phyloP scores from a whole-genome alignment of 2,329 filamentous ascomycete genomes.

The Dactylellina sp. region DNA sequence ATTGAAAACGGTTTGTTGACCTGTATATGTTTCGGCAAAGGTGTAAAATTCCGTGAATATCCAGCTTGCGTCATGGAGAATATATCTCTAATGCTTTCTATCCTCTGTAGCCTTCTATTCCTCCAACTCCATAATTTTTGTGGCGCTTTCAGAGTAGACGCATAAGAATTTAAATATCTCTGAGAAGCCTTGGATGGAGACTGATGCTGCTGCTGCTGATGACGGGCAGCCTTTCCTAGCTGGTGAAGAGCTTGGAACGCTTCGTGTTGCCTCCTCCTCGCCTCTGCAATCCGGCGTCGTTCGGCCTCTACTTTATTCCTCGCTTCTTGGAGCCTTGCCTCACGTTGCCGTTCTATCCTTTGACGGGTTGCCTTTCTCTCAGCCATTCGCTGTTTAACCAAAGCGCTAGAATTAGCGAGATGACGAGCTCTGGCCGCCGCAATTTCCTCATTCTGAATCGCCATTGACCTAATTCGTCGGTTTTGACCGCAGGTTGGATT shows the following conservation, averaged over 20 bases:
- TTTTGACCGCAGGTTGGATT: neutral
- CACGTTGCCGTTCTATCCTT: conserved; percentile 30
- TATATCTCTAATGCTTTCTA: conserved; percentile 31
- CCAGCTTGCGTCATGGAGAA: conserved; percentile 36
- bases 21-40: conserved; percentile 31
- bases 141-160: conserved; percentile 3
- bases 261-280: conserved; percentile 35
- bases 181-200: conserved; percentile 10
- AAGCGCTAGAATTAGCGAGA: conserved; percentile 15
- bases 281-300: conserved; percentile 29
- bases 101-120: conserved; percentile 22
- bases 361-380: conserved; percentile 25
- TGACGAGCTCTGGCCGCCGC: conserved; percentile 32
- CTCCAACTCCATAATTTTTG: conserved; percentile 43
- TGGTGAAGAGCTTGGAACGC: conserved; percentile 34
- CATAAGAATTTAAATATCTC: neutral
- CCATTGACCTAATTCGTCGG: neutral
- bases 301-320: conserved; percentile 49
- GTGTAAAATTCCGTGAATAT: conserved; percentile 37
- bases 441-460: conserved; percentile 26
- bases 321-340: conserved; percentile 35
- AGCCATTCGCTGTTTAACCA: conserved; percentile 35
- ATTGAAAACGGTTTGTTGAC: conserved; percentile 36
- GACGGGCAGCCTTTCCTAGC: conserved; percentile 2
- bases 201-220: conserved; percentile 8